These are phyloP conservation scores for Perilla frutescens DNA, from an alignment of 257 asterid genomes.

Conservation along the genomic window DNA sequence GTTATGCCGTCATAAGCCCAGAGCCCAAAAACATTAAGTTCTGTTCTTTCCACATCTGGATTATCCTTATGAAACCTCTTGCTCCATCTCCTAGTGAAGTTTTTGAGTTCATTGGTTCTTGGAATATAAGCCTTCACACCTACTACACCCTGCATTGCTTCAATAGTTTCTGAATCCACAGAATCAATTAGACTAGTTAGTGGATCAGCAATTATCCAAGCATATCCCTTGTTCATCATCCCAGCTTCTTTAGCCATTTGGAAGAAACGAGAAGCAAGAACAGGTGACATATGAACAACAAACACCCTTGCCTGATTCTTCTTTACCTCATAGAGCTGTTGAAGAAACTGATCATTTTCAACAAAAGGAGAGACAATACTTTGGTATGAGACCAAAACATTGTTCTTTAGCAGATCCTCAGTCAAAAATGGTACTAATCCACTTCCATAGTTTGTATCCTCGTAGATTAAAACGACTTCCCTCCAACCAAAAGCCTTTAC, in stretches of 20 bases:
- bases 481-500: too few relatives aligned
- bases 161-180: constrained; percentile 39
- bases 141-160: constrained; percentile 61
- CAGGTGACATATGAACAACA: constrained; percentile 47
- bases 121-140: constrained; percentile 56
- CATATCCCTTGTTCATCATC: constrained; percentile 54
- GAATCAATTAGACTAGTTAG: constrained; percentile 46
- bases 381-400: constrained; percentile 34
- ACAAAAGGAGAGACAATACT: constrained; percentile 47
- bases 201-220: constrained; percentile 57
- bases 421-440: constrained; percentile 49
- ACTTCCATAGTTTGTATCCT: too few relatives aligned
- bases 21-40: constrained; percentile 49
- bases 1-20: constrained; percentile 56
- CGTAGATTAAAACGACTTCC: too few relatives aligned
- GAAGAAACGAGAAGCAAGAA: constrained; percentile 52
- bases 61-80: constrained; percentile 49
- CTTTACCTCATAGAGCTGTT: constrained; percentile 41
- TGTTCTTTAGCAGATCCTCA: constrained; percentile 35
- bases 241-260: constrained; percentile 44
- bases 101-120: constrained; percentile 24
- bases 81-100: constrained; percentile 47
- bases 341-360: constrained; percentile 39
- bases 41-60: constrained; percentile 41
- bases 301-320: constrained; percentile 55